Percentiles rank a stretch among this genome's conserved stretches.
phyloP scores from a whole-genome alignment of 495 filamentous ascomycete genomes.

The Penicillium paradoxum region DNA sequence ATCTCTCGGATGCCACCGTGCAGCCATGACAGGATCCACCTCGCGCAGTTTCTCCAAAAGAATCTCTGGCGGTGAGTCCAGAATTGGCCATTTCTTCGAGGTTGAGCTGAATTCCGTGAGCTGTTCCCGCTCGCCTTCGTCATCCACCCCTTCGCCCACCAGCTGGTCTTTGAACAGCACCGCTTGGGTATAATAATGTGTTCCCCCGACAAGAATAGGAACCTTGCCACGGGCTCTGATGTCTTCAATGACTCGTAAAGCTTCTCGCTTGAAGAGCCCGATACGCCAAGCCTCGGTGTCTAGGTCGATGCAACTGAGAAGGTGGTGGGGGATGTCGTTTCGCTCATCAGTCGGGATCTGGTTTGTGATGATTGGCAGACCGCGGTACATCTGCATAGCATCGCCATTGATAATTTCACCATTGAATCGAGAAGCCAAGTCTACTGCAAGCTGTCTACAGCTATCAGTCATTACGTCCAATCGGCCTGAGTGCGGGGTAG shows the following conservation, averaged over 20 bases:
- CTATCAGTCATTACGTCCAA: slow-evolving; percentile 22
- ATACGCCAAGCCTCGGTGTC: slow-evolving; percentile 79
- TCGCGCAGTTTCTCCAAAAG: slow-evolving; percentile 66
- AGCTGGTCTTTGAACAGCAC: slow-evolving; percentile 71
- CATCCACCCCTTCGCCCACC: slow-evolving; percentile 36
- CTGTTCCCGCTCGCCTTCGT: slow-evolving; percentile 20
- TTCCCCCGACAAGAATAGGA: slow-evolving; percentile 90
- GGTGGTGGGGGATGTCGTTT: slow-evolving; percentile 80
- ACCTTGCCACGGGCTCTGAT: slow-evolving; percentile 71
- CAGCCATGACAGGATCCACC: slow-evolving; percentile 86
- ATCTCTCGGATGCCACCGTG: slow-evolving; percentile 91
- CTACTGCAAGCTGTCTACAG: slow-evolving; percentile 77
- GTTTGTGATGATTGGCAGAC: slow-evolving; percentile 93
- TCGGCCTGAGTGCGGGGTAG: not conserved
- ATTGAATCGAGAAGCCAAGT: slow-evolving; percentile 75
- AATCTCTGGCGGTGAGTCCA: slow-evolving; percentile 61
- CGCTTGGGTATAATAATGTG: slow-evolving; percentile 88
- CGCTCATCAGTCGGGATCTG: slow-evolving; percentile 73
- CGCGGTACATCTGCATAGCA: slow-evolving; percentile 97
- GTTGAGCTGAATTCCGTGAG: slow-evolving; percentile 18
- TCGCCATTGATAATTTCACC: slow-evolving; percentile 98
- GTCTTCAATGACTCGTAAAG: slow-evolving; percentile 64
- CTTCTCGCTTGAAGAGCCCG: slow-evolving; percentile 64
- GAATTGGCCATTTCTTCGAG: slow-evolving; percentile 58
- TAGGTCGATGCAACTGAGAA: slow-evolving; percentile 70